Conservation (phyloP, 306 rosid species). For the Acacia confusa region DNA sequence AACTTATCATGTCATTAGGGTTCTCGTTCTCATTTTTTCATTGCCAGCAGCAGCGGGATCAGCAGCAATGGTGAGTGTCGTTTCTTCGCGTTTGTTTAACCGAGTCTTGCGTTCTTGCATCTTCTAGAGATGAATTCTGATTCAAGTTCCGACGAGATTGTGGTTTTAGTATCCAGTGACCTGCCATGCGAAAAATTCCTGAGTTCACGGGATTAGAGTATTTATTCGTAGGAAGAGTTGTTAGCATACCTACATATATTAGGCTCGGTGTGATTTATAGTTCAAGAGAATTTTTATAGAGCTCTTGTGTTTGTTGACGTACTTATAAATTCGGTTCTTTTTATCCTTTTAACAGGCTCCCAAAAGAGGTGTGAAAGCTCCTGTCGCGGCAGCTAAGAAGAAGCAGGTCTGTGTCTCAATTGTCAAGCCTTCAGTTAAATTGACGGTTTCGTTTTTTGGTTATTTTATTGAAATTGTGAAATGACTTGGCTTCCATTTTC, state of each 20-base stretch:
- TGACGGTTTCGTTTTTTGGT: not conserved
- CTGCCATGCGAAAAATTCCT: not conserved
- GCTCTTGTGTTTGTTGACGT: not conserved
- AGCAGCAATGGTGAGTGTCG: not conserved
- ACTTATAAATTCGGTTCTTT: not conserved
- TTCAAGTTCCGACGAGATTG: not conserved
- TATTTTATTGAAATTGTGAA: not conserved
- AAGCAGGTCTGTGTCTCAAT: constrained; percentile 34
- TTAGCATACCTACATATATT: not conserved
- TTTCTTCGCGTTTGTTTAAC: not conserved
- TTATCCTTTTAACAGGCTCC: constrained; percentile 40
- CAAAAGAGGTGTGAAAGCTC: constrained; percentile 48
- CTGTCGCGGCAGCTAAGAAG: constrained; percentile 47
- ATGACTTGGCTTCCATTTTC: not conserved
- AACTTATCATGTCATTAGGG: not conserved
- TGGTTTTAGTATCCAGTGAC: not conserved
- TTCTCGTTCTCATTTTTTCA: not conserved
- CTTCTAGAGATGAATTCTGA: not conserved
- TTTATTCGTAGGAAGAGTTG: not conserved
- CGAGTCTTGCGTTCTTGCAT: not conserved
- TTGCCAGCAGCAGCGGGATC: not conserved
- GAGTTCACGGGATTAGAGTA: not conserved
- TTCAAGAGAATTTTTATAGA: not conserved
- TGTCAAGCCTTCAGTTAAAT: not conserved
- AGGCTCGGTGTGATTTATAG: not conserved